Evolutionary conservation across 2,329 filamentous ascomycete species (phyloP), one percentile per base, ranked within the genome.

Genomic region (Apiospora marii): DNA sequence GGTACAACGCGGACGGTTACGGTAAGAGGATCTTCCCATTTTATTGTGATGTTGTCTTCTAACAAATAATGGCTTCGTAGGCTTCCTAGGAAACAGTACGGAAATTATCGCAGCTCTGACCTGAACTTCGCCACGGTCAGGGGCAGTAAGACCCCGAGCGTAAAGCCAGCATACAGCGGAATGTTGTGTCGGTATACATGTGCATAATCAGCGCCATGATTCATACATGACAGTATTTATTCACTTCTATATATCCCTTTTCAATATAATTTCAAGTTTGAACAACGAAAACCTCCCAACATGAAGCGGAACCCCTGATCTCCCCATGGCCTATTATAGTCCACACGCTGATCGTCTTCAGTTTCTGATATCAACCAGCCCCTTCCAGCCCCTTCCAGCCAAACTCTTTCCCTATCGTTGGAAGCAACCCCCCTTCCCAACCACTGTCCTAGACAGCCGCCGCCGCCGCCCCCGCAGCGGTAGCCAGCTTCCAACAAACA

Each of bases 41-140:
- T 0, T 13, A 8, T 19, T 8, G 3, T 13, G 8, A 4, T 13
- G n/a, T 13, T 16, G 4, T 10, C 14, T 27, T 49, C 37, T 34
- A 37, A 49, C 14, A 13, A 37, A 13, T 1, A 16, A 10, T 7
- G 3, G 1, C 3, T 6, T 19, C 13, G 3, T n/a, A 68, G 67
- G 67, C 43, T 48, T 48, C 43, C 43, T 68, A 1, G 67, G 67
- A 49, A 69, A 69, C 67, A 34, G 67, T 27, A 49, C 44, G 8
- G 67, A 49, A 2, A 69, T 69, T 16, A 0, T 49, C 14, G 67
- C 44, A 6, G 67, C 44, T 49, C 44, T 69, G 5, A 44, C 4
- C 13, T 49, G 27, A 48, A 13, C 27, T 8, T 27, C 2, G 24
- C 34, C 16, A n/a, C 19, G 30, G 5, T 14, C 3, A 16, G 12